phyloP scores from a whole-genome alignment of 257 asterid species.

The Gentiana macrophylla region DNA sequence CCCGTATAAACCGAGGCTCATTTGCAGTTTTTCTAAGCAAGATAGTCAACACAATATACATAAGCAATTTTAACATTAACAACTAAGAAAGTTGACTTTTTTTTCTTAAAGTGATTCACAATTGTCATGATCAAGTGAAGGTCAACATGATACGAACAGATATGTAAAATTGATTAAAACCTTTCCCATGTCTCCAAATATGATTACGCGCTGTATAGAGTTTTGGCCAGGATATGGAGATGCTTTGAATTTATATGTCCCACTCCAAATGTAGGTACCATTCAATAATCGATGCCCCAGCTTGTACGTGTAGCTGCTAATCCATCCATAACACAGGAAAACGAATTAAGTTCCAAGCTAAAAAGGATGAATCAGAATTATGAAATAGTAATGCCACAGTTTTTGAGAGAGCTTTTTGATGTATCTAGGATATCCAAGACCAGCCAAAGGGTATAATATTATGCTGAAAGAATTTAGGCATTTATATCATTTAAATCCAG shows the following conservation, averaged over 20 bases:
- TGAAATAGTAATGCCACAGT: too few species aligned
- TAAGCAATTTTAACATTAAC: too few species aligned
- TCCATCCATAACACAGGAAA: neutral
- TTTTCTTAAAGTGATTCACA: neutral
- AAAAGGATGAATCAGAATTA: too few species aligned
- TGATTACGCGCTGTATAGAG: slow-evolving; percentile 68
- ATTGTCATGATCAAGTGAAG: slow-evolving; percentile 3
- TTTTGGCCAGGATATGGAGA: slow-evolving; percentile 96
- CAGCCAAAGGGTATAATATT: too few species aligned
- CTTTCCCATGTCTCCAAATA: slow-evolving; percentile 99
- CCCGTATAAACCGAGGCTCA: too few species aligned
- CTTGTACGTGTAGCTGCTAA: slow-evolving; percentile 78
- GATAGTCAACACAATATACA: too few species aligned
- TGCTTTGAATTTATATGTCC: slow-evolving; percentile 51
- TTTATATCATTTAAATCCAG: too few species aligned
- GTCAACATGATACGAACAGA: neutral
- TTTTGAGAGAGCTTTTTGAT: too few species aligned
- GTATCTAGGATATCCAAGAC: too few species aligned
- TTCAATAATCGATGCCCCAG: slow-evolving; percentile 63
- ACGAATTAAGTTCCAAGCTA: neutral
- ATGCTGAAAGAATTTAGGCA: too few species aligned
- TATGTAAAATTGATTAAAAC: slow-evolving; percentile 17
- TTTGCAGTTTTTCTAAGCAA: too few species aligned
- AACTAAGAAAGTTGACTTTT: neutral
- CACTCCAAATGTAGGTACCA: slow-evolving; percentile 63